A percentile compares a stretch with the other conserved stretches of the same genome.
Conservation (phyloP, 2,329 filamentous ascomycete species). For the Fusarium setosum region DNA sequence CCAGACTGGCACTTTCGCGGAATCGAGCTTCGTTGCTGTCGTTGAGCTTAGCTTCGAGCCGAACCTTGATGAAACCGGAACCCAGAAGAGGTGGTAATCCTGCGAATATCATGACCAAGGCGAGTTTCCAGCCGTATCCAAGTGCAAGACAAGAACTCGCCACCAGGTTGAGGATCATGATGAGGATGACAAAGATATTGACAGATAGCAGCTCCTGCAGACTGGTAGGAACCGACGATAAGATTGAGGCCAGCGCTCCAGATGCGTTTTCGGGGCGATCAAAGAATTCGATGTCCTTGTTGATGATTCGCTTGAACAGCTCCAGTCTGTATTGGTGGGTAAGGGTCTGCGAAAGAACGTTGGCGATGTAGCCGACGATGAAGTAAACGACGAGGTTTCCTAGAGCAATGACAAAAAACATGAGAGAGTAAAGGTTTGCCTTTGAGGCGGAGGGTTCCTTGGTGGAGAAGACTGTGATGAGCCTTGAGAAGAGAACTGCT, state of each 20-base stretch:
- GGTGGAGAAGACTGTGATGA: conserved; percentile 43
- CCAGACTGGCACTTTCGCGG: conserved; percentile 55
- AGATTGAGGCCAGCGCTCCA: conserved; percentile 44
- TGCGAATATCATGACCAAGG: conserved; percentile 55
- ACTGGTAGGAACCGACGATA: conserved; percentile 50
- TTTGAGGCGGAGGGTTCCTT: conserved; percentile 13
- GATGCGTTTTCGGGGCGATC: conserved; percentile 49
- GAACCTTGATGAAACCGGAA: conserved; percentile 55
- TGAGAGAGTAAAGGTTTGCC: conserved; percentile 54
- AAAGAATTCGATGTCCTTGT: conserved; percentile 54
- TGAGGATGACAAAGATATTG: conserved; percentile 55
- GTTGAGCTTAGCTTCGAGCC: conserved; percentile 56
- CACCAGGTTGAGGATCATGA: conserved; percentile 54
- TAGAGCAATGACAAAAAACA: conserved; percentile 61
- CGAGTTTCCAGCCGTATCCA: conserved; percentile 57
- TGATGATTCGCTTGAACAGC: conserved; percentile 37
- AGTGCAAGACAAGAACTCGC: conserved; percentile 54
- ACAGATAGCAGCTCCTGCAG: conserved; percentile 58
- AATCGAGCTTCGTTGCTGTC: conserved; percentile 49
- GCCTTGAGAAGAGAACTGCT: conserved; percentile 46
- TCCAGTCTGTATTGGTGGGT: conserved; percentile 3
- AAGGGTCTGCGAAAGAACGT: background rate
- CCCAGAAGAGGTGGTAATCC: conserved; percentile 54
- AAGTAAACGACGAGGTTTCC: conserved; percentile 52
- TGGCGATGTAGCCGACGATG: conserved; percentile 5